Conservation (phyloP, 306 rosid species). For the Heteromeles arbutifolia region DNA sequence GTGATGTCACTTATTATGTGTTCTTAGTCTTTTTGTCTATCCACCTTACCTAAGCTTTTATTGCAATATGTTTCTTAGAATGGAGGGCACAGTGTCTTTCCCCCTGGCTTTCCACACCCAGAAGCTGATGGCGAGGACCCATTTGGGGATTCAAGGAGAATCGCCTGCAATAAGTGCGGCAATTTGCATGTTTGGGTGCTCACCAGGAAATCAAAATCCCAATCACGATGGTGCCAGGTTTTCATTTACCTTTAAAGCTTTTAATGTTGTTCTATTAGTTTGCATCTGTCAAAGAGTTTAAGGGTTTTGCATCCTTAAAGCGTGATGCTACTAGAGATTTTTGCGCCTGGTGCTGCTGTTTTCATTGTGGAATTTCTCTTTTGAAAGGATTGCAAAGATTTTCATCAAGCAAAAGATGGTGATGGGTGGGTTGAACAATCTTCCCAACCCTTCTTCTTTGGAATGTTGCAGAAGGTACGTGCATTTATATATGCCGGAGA, state of each 20-base stretch:
- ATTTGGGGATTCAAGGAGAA: slow-evolving; percentile 66
- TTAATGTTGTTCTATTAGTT: slow-evolving; percentile 10
- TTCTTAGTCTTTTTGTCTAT: slow-evolving; percentile 10
- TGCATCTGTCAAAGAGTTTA: slow-evolving; percentile 7
- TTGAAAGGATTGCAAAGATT: slow-evolving; percentile 88
- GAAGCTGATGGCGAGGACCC: slow-evolving; percentile 71
- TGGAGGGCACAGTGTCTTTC: slow-evolving; percentile 63
- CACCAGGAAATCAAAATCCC: slow-evolving; percentile 74
- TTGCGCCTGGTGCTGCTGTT: slow-evolving; percentile 8
- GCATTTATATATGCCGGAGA: slow-evolving; percentile 4
- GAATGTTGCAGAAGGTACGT: slow-evolving; percentile 85
- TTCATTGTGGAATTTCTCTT: slow-evolving; percentile 20
- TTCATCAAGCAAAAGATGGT: slow-evolving; percentile 96
- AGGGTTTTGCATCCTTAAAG: slow-evolving; percentile 1
- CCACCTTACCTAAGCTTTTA: slow-evolving; percentile 31
- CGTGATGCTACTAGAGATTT: slow-evolving; percentile 6
- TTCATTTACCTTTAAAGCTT: slow-evolving; percentile 12
- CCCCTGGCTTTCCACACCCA: slow-evolving; percentile 56
- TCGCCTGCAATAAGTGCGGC: slow-evolving; percentile 85
- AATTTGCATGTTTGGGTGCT: slow-evolving; percentile 75
- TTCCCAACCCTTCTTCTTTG: slow-evolving; percentile 82
- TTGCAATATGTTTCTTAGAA: slow-evolving; percentile 45
- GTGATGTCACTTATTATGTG: slow-evolving; percentile 2
- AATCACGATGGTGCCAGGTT: slow-evolving; percentile 99
- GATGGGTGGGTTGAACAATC: slow-evolving; percentile 99